Percentiles rank a stretch among this genome's conserved stretches.
These are phyloP conservation scores for Populus alba DNA, from an alignment of 345 rosid genomes.

Conservation along the genomic window DNA sequence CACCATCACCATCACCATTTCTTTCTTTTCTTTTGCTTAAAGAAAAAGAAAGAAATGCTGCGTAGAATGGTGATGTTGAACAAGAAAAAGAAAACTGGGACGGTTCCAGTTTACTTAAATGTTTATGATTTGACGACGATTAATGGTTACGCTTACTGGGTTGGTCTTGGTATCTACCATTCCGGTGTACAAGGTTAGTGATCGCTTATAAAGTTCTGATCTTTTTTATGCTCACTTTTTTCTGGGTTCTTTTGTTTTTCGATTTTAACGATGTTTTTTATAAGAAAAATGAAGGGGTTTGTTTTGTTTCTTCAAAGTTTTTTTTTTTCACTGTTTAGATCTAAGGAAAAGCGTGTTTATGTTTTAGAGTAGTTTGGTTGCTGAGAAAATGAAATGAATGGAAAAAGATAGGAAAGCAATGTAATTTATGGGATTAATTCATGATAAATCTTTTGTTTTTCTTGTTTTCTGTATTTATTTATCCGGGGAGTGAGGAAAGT, in stretches of 20 bases:
- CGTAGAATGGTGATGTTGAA: constrained; percentile 47
- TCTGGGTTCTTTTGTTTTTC: not conserved
- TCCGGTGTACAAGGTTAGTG: constrained; percentile 86
- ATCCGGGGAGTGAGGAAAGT: not conserved
- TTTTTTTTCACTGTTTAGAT: not conserved
- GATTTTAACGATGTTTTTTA: not conserved
- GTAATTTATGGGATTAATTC: not conserved
- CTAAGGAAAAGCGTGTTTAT: not conserved
- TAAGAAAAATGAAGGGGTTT: not conserved
- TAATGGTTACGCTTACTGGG: constrained; percentile 93
- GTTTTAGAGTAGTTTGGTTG: constrained; percentile 12
- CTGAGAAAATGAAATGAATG: constrained; percentile 4
- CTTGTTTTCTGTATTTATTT: not conserved
- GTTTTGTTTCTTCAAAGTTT: not conserved
- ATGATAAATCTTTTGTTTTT: not conserved
- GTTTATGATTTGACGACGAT: constrained; percentile 92
- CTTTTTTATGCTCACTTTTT: not conserved
- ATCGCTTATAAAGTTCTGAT: not conserved
- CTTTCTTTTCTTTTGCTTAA: not conserved
- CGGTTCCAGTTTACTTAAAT: constrained; percentile 83
- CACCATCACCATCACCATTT: not conserved
- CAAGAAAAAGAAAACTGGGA: constrained; percentile 64
- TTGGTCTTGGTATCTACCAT: constrained; percentile 93
- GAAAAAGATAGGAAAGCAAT: not conserved
- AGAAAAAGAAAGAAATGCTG: constrained; percentile 35